These are phyloP conservation scores for Fusarium pseudonygamai DNA, from an alignment of 2,329 filamentous ascomycete genomes.

Conservation along the genomic window DNA sequence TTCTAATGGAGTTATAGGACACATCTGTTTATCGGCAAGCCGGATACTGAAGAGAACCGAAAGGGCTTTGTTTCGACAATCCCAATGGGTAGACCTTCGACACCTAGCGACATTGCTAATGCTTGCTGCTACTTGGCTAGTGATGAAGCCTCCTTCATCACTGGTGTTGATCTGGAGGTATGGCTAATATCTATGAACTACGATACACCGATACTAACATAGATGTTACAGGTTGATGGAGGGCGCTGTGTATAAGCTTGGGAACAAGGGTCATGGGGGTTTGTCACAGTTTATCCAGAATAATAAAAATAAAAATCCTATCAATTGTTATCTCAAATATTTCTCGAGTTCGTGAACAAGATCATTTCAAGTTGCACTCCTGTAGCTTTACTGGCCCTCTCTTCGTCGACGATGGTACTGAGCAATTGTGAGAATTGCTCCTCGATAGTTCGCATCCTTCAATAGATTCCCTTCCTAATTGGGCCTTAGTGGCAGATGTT, in stretches of 20 bases:
- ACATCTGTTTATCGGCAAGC: constrained; percentile 64
- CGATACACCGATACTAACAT: background rate
- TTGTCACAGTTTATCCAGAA: rapidly evolving
- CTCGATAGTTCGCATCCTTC: no score
- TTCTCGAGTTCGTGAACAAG: rapidly evolving
- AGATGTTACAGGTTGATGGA: background rate
- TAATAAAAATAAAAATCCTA: background rate
- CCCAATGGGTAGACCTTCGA: constrained; percentile 60
- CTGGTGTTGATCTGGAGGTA: constrained; percentile 72
- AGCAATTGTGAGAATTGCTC: background rate
- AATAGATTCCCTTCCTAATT: background rate
- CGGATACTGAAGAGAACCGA: constrained; percentile 69
- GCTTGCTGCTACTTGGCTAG: constrained; percentile 76
- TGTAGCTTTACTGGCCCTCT: rapidly evolving
- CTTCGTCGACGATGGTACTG: rapidly evolving
- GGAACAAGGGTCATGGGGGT: no score
- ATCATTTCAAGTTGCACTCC: rapidly evolving
- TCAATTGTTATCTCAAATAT: rapidly evolving
- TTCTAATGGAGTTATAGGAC: background rate
- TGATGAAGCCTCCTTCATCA: constrained; percentile 77
- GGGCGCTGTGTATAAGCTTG: constrained; percentile 1
- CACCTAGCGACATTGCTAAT: constrained; percentile 69
- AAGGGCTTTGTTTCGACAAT: constrained; percentile 62
- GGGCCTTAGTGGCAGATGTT: background rate
- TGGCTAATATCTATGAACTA: rapidly evolving